phyloP scores from a whole-genome alignment of 257 asterid genomes.

The Salvia rosmarinus region DNA sequence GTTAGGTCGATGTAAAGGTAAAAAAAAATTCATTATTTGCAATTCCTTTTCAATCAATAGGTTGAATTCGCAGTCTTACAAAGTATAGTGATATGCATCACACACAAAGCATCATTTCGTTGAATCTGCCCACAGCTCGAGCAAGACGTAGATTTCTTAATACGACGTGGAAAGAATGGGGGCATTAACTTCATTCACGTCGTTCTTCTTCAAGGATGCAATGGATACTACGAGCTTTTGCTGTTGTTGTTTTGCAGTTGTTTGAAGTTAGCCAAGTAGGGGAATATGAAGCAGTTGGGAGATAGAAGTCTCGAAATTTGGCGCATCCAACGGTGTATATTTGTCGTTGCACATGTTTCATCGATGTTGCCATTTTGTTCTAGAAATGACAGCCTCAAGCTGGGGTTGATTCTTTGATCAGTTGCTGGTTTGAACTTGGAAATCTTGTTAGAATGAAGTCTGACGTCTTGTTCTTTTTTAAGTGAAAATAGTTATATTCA shows the following conservation, averaged over 20 bases:
- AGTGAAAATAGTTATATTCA: no score
- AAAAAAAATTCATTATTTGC: background rate
- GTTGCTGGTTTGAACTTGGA: background rate
- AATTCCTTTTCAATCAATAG: constrained; percentile 11
- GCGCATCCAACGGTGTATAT: background rate
- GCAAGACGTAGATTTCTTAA: background rate
- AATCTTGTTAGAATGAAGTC: background rate
- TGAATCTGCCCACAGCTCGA: background rate
- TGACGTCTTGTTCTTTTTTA: background rate
- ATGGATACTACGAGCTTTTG: background rate
- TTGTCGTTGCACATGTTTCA: no score
- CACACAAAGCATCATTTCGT: background rate
- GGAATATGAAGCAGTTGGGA: background rate
- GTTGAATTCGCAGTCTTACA: background rate
- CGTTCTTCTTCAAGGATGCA: background rate
- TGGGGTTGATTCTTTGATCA: constrained; percentile 7
- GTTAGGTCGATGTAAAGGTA: constrained; percentile 7
- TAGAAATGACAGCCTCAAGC: background rate
- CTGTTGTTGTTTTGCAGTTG: background rate
- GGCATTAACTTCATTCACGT: background rate
- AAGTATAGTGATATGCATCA: background rate
- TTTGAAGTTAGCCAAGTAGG: background rate
- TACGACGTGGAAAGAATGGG: background rate
- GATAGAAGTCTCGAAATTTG: background rate
- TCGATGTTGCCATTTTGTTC: no score